phyloP scores from a whole-genome alignment of 176 grass and related monocot genomes.

The Ensete ventricosum region DNA sequence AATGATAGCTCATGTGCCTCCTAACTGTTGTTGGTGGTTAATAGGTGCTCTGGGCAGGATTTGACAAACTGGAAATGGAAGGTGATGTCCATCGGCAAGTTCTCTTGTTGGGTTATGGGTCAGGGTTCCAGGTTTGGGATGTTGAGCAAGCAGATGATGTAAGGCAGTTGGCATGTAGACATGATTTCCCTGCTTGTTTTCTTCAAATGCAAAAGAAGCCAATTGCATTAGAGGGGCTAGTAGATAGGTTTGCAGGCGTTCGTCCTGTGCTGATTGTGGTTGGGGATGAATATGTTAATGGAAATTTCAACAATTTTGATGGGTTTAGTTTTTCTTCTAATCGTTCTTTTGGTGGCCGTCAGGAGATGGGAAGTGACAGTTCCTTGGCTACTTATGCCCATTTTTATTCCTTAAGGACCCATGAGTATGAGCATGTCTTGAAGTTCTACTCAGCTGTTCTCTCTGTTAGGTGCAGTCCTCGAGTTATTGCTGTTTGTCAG shows the following conservation, averaged over 20 bases:
- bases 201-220: conserved; percentile 86
- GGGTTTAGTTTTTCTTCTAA: conserved; percentile 30
- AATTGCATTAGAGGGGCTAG: conserved; percentile 26
- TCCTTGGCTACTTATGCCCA: conserved; percentile 41
- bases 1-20: background rate
- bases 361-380: conserved; percentile 35
- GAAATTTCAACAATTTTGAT: conserved; percentile 40
- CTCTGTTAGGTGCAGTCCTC: conserved; percentile 72
- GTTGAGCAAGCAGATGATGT: conserved; percentile 84
- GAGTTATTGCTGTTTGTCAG: conserved; percentile 76
- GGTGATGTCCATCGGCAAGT: conserved; percentile 36
- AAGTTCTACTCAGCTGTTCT: conserved; percentile 76
- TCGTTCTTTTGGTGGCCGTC: conserved; percentile 40
- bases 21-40: conserved; percentile 9
- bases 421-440: conserved; percentile 67
- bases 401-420: conserved; percentile 77
- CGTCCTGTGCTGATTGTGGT: conserved; percentile 68
- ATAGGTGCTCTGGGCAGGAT: conserved; percentile 91
- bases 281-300: conserved; percentile 35
- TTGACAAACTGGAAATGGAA: conserved; percentile 73
- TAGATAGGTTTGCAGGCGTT: conserved; percentile 63
- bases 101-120: conserved; percentile 70
- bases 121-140: conserved; percentile 98
- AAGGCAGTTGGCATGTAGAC: conserved; percentile 73
- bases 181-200: conserved; percentile 65